Evolutionary conservation across 2,329 filamentous ascomycete species (phyloP), one percentile per base, ranked within the genome.

Genomic region (Zasmidium citrigriseum): DNA sequence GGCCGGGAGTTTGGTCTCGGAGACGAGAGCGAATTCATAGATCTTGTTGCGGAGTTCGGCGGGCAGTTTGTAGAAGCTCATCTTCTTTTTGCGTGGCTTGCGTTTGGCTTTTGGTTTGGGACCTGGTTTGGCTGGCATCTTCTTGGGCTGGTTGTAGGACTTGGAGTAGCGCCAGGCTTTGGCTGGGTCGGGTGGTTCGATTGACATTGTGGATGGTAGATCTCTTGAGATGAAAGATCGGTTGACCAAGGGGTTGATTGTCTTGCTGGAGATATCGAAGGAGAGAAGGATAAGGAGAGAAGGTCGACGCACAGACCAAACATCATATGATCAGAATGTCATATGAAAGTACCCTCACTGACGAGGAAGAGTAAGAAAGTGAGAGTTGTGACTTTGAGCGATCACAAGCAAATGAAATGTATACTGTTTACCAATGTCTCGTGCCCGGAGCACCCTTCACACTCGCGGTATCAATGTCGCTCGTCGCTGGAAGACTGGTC

Each of bases 401-500:
- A 14, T 7, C 27, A 34, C 14, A 14, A 34, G 27, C 20, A 12
- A 11, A 2, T 25, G 14, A 5, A 23, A 25, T 4, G 18, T 18
- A 25, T 3, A n/a, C 4, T 21, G 7, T 25, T 44, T 55, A 65
- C 63, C 63, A 65, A 53, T 65, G 63, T 25, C 63, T 58, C n/a
- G 67, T 79, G 2, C 76, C 77, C 14, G 76, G 73, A 11, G 74
- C 78, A 7, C 79, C 79, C 60, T 81, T 81, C 25, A 81, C 72
- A 50, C 63, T 74, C 29, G 68, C 77, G 25, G 83, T 82, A 63
- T 82, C 80, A 60, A 87, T 78, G 57, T 87, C 84, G 60, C 78
- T 80, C 50, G 83, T 86, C 60, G 84, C 34, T 41, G 34, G 4
- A 4, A 41, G 14, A 41, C 34, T n/a, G 14, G 34, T 41, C 34